Percentiles rank a stretch among this genome's conserved stretches.
phyloP scores from a whole-genome alignment of 345 rosid genomes.

The Erodium maritimum region DNA sequence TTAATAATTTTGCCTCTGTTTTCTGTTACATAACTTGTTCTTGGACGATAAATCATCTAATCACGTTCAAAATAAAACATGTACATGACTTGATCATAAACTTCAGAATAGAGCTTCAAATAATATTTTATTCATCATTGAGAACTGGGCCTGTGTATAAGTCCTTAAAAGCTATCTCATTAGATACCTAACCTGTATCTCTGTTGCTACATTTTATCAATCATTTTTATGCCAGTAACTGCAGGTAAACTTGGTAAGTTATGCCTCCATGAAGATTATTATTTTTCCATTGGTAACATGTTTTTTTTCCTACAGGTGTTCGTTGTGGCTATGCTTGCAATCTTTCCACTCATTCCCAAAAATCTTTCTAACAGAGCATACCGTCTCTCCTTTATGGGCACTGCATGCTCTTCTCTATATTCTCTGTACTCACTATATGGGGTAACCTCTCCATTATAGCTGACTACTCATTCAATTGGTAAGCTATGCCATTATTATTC shows the following conservation, averaged over 20 bases:
- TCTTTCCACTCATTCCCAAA: slow-evolving; percentile 64
- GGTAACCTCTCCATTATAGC: slow-evolving; percentile 29
- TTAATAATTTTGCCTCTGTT: too few species aligned
- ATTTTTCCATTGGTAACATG: not conserved
- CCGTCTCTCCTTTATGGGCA: slow-evolving; percentile 89
- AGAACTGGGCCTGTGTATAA: not conserved
- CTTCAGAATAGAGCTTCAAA: not conserved
- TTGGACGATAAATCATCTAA: not conserved
- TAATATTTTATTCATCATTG: not conserved
- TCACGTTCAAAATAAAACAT: not conserved
- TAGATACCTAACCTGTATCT: not conserved
- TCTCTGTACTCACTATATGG: slow-evolving; percentile 86
- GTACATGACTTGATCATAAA: not conserved
- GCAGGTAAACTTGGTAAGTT: not conserved
- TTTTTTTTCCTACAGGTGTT: slow-evolving; percentile 50
- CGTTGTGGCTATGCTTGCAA: slow-evolving; percentile 78
- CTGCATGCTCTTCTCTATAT: slow-evolving; percentile 69
- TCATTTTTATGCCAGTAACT: not conserved
- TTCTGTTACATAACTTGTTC: not conserved
- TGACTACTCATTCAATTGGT: slow-evolving; percentile 9
- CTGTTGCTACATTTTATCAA: not conserved
- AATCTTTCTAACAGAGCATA: slow-evolving; percentile 73
- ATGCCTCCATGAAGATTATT: not conserved
- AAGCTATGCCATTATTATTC: slow-evolving; percentile 7
- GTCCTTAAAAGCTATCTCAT: not conserved